Conservation (phyloP, 2,329 filamentous ascomycete genomes). For the Sordariomycetes sp. region DNA sequence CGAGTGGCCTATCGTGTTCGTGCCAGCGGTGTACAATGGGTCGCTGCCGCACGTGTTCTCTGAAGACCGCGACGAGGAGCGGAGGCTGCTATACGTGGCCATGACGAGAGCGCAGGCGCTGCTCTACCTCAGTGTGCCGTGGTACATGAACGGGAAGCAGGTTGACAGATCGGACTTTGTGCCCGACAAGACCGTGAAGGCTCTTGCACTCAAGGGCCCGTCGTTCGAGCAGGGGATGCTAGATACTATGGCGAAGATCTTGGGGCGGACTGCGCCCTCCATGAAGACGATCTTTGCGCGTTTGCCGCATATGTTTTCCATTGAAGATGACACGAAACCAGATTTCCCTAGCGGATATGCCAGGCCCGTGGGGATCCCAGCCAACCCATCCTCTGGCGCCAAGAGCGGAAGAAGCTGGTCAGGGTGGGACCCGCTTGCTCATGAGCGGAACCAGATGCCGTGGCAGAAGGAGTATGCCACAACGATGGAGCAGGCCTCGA, state of each 20-base stretch:
- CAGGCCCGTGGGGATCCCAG: constrained; percentile 14
- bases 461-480: constrained; percentile 40
- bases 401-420: background rate
- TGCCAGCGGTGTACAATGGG: constrained; percentile 81
- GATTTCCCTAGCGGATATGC: constrained; percentile 39
- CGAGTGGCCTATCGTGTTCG: constrained; percentile 93
- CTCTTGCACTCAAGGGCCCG: constrained; percentile 54
- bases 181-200: constrained; percentile 10
- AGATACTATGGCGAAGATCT: constrained; percentile 58
- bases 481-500: constrained; percentile 48
- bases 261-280: constrained; percentile 51
- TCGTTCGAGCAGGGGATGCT: constrained; percentile 54
- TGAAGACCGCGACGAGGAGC: constrained; percentile 76
- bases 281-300: constrained; percentile 40
- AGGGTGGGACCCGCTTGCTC: constrained; percentile 12
- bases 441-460: constrained; percentile 15
- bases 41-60: constrained; percentile 82
- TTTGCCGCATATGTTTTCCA: constrained; percentile 40
- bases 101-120: constrained; percentile 89
- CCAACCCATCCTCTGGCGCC: constrained; percentile 15
- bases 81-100: constrained; percentile 82
- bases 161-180: constrained; percentile 18
- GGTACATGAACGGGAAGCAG: constrained; percentile 28
- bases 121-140: constrained; percentile 74
- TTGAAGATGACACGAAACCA: constrained; percentile 61